Percentiles rank a stretch among this genome's conserved stretches.
These are phyloP conservation scores for Cordyceps tenuipes DNA, from an alignment of 2,329 filamentous ascomycete genomes.

Conservation along the genomic window DNA sequence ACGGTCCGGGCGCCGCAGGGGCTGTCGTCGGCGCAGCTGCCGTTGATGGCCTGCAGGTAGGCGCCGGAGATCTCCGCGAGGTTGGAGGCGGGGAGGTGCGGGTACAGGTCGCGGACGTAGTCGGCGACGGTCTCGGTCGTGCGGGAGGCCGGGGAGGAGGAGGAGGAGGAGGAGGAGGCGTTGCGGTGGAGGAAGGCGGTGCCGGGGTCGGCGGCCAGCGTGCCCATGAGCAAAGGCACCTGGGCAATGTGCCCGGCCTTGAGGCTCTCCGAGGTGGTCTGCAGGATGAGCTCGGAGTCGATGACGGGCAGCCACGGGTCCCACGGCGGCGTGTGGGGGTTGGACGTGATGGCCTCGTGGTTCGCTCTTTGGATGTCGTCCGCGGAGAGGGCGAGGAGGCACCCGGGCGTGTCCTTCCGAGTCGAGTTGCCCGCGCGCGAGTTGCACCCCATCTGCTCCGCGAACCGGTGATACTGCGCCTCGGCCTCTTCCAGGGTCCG, in stretches of 20 bases:
- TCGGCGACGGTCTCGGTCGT: conserved; percentile 25
- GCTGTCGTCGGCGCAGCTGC: conserved; percentile 23
- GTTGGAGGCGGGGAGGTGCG: conserved; percentile 24
- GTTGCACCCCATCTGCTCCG: conserved; percentile 19
- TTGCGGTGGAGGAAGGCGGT: conserved; percentile 26
- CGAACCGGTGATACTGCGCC: conserved; percentile 33
- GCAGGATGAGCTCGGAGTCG: conserved; percentile 43
- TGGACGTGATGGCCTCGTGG: conserved; percentile 9
- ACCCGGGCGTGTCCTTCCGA: conserved; percentile 24
- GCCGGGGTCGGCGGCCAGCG: conserved; percentile 31
- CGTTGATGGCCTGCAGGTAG: conserved; percentile 27
- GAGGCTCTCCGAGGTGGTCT: conserved; percentile 42
- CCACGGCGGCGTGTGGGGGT: conserved; percentile 26
- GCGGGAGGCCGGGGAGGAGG: too few species aligned
- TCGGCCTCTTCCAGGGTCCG: conserved; percentile 37
- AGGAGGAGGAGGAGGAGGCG: conserved; percentile 14
- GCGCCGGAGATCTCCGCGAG: conserved; percentile 25
- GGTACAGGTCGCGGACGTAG: conserved; percentile 27
- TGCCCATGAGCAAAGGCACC: conserved; percentile 43
- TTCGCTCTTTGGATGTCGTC: conserved; percentile 35
- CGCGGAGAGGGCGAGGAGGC: conserved; percentile 35
- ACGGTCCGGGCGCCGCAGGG: conserved; percentile 29
- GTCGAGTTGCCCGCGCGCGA: too few species aligned
- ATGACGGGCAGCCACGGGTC: conserved; percentile 49
- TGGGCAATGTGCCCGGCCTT: conserved; percentile 40